A percentile compares a stretch with the other conserved stretches of the same genome.
phyloP scores from a whole-genome alignment of 345 rosid species.

The Eucalyptus victrix region DNA sequence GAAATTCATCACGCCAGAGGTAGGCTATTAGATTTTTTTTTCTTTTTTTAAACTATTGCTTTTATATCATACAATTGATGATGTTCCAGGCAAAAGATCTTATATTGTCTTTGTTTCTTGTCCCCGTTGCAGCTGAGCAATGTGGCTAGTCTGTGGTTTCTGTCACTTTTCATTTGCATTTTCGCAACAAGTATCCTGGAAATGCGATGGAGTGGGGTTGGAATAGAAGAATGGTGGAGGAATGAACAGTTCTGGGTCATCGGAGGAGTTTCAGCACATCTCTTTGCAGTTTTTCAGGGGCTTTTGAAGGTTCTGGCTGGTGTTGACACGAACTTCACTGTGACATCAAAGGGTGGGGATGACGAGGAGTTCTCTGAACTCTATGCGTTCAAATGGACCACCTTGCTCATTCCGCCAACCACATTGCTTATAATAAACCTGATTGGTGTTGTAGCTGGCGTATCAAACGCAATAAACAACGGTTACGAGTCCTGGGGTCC shows the following conservation, averaged over 20 bases:
- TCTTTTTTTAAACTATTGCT: background rate
- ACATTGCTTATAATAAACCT: constrained; percentile 46
- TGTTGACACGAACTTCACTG: constrained; percentile 46
- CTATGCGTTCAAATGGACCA: constrained; percentile 50
- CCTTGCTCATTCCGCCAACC: constrained; percentile 51
- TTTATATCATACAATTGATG: background rate
- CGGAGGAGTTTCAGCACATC: constrained; percentile 58
- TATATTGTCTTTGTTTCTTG: background rate
- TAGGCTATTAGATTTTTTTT: background rate
- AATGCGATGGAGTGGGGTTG: constrained; percentile 62
- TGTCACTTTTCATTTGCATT: constrained; percentile 53
- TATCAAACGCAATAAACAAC: constrained; percentile 47
- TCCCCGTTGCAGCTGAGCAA: constrained; percentile 34
- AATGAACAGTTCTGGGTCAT: constrained; percentile 74
- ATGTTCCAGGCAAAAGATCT: background rate
- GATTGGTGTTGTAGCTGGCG: constrained; percentile 48
- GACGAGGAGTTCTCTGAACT: constrained; percentile 42
- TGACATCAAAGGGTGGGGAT: constrained; percentile 52
- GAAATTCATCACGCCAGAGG: constrained; percentile 61
- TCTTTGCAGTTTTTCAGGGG: constrained; percentile 59
- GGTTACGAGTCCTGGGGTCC: constrained; percentile 72
- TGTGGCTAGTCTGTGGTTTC: constrained; percentile 43
- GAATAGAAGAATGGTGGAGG: constrained; percentile 77
- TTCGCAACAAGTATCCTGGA: constrained; percentile 53
- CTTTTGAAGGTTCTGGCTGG: constrained; percentile 56